Base-by-base conservation (phyloP, 1,139 yeast genomes). In the Yamadazyma epiphylla region DNA sequence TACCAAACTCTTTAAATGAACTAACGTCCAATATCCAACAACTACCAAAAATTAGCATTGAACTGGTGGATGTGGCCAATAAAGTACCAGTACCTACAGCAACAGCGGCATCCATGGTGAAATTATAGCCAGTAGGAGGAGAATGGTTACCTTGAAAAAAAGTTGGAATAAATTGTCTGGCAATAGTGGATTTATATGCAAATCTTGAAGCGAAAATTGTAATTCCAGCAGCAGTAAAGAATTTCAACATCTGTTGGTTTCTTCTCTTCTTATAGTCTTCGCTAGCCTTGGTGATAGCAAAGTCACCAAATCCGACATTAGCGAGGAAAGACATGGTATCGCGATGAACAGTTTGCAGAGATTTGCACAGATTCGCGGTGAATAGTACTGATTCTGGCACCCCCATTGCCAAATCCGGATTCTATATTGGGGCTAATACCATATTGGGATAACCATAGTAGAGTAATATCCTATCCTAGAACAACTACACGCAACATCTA, bases 71-170 rank as follows among this genome's bases (percentile, higher is more conserved):
- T 0, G 80, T 71, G 6, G 96, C 85, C 17, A 88, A 60, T 27
- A 84, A 58, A 0, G 95, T 75, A 0, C 95, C 94, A 24, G 86
- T 80, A 0, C 84, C 78, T 4, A 89, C 88, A 0, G 96, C 97
- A 22, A 79, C 79, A 17, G 87, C 77, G 2, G 96, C 96, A 55
- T 89, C 96, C 29, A 77, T 73, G 37, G 86, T 78, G 53, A 83
- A 78, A 29, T 83, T 82, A 51, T 82, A 84, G 27, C 80, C 71
- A 3, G 62, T 45, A 2, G 96, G 96, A 2, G 94, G 94, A 28
- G 77, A 72, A 48, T 88, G 91, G 56, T 89, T 89, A 10, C 91
- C 88, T 47, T 86, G 88, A 55, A 86, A 89, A 45, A 80, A 67
- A 15, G 74, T 73, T 5, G 97, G 96, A 3, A 80, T 65, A 59